These are phyloP conservation scores for Endothia cerciana DNA, from an alignment of 2,329 filamentous ascomycete species.

Conservation along the genomic window DNA sequence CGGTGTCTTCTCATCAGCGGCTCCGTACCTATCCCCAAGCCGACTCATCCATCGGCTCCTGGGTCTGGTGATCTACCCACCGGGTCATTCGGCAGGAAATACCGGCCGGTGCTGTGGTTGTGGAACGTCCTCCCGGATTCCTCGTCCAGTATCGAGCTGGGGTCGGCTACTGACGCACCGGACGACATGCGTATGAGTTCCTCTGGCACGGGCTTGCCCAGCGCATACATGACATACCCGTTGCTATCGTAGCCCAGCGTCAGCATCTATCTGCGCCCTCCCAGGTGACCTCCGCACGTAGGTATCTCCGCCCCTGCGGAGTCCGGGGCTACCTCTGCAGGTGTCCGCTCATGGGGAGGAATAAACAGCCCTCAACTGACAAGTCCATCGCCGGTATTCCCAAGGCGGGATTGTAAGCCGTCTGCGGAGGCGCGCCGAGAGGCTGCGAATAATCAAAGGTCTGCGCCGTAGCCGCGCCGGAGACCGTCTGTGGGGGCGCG, in stretches of 20 bases:
- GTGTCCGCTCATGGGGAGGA: neutral
- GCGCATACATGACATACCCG: slow-evolving; percentile 23
- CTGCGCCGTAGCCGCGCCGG: neutral
- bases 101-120: slow-evolving; percentile 29
- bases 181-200: slow-evolving; percentile 24
- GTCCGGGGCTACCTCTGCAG: too few relatives aligned
- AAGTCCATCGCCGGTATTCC: slow-evolving; percentile 7
- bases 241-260: slow-evolving; percentile 12
- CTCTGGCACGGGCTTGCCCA: slow-evolving; percentile 20
- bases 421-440: neutral
- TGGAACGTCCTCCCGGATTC: slow-evolving; percentile 27
- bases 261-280: neutral
- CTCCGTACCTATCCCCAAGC: too few relatives aligned
- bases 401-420: neutral
- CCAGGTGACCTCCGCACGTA: too few relatives aligned
- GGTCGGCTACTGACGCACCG: slow-evolving; percentile 23
- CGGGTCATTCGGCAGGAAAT: slow-evolving; percentile 40
- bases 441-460: neutral
- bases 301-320: neutral
- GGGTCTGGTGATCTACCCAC: slow-evolving; percentile 5
- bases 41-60: too few relatives aligned
- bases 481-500: neutral
- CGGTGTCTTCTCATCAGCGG: neutral
- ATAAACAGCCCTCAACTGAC: neutral
- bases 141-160: slow-evolving; percentile 21